Conservation (phyloP, 2,329 filamentous ascomycete species). For the Paecilomyces dactylethromorphus region DNA sequence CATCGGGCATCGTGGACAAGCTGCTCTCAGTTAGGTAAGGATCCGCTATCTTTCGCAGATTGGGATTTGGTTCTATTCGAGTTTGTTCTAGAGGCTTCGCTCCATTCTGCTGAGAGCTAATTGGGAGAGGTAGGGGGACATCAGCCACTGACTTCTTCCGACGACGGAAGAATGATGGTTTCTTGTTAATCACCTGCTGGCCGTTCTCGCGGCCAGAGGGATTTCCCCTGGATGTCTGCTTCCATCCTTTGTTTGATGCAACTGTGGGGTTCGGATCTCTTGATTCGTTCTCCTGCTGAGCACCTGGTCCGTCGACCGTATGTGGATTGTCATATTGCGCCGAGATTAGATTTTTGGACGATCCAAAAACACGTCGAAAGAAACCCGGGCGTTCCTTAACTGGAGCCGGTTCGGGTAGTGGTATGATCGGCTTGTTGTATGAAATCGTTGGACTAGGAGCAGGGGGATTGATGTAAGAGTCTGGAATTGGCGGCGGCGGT, state of each 20-base stretch:
- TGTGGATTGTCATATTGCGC: slow-evolving; percentile 13
- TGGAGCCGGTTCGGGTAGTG: slow-evolving; percentile 35
- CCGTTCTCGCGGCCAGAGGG: slow-evolving; percentile 24
- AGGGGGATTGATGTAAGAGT: slow-evolving; percentile 38
- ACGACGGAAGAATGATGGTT: slow-evolving; percentile 88
- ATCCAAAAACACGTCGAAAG: slow-evolving; percentile 86
- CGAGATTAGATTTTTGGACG: slow-evolving; percentile 50
- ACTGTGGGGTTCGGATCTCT: slow-evolving; percentile 6
- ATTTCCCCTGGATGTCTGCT: slow-evolving; percentile 15
- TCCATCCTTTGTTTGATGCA: slow-evolving; percentile 17
- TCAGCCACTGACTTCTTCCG: slow-evolving; percentile 86
- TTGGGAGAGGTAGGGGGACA: slow-evolving; percentile 51
- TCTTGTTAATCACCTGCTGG: slow-evolving; percentile 70
- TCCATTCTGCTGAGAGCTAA: slow-evolving; percentile 38
- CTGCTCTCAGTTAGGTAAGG: slow-evolving; percentile 57
- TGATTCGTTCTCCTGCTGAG: slow-evolving; percentile 19
- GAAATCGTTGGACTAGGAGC: slow-evolving; percentile 49
- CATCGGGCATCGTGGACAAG: slow-evolving; percentile 9
- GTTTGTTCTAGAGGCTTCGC: slow-evolving; percentile 24
- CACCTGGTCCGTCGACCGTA: slow-evolving; percentile 13
- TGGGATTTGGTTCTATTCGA: slow-evolving; percentile 54
- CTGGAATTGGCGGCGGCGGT: slow-evolving; percentile 38
- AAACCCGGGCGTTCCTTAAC: slow-evolving; percentile 74
- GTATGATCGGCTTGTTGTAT: slow-evolving; percentile 41
- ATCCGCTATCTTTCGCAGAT: slow-evolving; percentile 78